phyloP scores from a whole-genome alignment of 805 yeast genomes.

The Hanseniaspora vineae region DNA sequence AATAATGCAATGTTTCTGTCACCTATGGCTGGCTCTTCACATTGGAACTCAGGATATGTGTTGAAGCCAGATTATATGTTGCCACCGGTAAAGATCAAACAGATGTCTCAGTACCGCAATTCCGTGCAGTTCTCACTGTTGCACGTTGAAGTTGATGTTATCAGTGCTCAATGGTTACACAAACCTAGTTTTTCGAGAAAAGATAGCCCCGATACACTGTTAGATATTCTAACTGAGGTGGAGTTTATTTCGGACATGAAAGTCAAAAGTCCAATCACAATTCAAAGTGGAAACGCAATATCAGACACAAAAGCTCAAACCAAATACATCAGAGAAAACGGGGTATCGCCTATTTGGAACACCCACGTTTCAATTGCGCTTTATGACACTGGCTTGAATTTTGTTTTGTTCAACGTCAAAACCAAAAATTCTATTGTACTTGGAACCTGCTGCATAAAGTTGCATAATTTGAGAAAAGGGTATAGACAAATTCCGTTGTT shows the following conservation, averaged over 20 bases:
- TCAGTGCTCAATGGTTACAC: conserved; percentile 83
- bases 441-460: conserved; percentile 50
- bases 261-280: conserved; percentile 10
- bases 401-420: conserved; percentile 41
- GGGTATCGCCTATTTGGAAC: conserved; percentile 83
- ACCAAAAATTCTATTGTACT: conserved; percentile 27
- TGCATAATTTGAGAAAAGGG: conserved; percentile 59
- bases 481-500: conserved; percentile 70
- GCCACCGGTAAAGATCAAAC: conserved; percentile 14
- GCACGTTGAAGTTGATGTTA: conserved; percentile 30
- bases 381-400: conserved; percentile 33
- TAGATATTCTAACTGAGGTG: conserved; percentile 16
- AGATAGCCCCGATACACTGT: conserved; percentile 5
- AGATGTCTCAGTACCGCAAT: conserved; percentile 14
- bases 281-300: conserved; percentile 13
- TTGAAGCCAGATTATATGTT: conserved; percentile 51
- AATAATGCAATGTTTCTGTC: conserved; percentile 71
- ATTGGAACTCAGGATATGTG: conserved; percentile 50
- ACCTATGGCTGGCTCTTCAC: conserved; percentile 22
- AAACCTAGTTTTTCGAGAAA: conserved; percentile 40
- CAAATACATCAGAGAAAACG: conserved; percentile 43
- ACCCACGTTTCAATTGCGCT: conserved; percentile 32
- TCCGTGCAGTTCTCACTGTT: conserved; percentile 8
- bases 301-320: conserved; percentile 14
- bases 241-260: conserved; percentile 10